Evolutionary conservation across 2,329 filamentous ascomycete genomes (phyloP).

Genomic region (Mycosphaerella arachidis): DNA sequence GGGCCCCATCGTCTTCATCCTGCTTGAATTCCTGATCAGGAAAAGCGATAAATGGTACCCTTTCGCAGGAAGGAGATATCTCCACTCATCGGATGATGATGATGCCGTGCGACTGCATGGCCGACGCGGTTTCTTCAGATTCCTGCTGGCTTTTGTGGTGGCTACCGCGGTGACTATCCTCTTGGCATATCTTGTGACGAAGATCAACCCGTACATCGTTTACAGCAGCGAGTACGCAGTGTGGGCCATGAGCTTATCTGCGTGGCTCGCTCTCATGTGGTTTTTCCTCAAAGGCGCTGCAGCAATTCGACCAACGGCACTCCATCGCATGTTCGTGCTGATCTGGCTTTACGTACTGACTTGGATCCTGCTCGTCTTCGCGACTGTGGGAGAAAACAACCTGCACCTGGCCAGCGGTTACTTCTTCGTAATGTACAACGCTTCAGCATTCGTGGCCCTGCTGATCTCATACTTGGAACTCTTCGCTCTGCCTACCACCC

Average conservation of each 20-base stretch:
- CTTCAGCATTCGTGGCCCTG: slow-evolving; percentile 67
- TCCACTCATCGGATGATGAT: slow-evolving; percentile 56
- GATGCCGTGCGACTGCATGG: slow-evolving; percentile 64
- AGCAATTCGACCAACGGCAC: slow-evolving; percentile 75
- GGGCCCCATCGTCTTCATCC: slow-evolving; percentile 67
- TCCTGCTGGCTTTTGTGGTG: slow-evolving; percentile 68
- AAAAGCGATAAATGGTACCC: slow-evolving; percentile 81
- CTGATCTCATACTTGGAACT: slow-evolving; percentile 75
- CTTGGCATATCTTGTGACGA: slow-evolving; percentile 69
- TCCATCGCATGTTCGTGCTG: slow-evolving; percentile 74
- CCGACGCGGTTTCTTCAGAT: slow-evolving; percentile 77
- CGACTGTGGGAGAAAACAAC: slow-evolving; percentile 72
- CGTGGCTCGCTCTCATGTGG: slow-evolving; percentile 80
- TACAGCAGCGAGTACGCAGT: slow-evolving; percentile 85
- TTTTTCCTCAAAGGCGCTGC: slow-evolving; percentile 73
- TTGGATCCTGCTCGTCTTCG: slow-evolving; percentile 67
- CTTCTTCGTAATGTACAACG: slow-evolving; percentile 73
- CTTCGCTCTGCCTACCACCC: slow-evolving; percentile 66
- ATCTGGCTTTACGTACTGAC: slow-evolving; percentile 77
- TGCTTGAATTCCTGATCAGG: slow-evolving; percentile 64
- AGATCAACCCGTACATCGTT: slow-evolving; percentile 84
- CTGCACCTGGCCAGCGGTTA: slow-evolving; percentile 72
- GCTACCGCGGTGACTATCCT: slow-evolving; percentile 66
- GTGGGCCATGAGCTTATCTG: slow-evolving; percentile 76
- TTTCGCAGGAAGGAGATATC: slow-evolving; percentile 63